Base-by-base conservation (phyloP, 768 basidiomycete species). In the Suillus placidus region DNA sequence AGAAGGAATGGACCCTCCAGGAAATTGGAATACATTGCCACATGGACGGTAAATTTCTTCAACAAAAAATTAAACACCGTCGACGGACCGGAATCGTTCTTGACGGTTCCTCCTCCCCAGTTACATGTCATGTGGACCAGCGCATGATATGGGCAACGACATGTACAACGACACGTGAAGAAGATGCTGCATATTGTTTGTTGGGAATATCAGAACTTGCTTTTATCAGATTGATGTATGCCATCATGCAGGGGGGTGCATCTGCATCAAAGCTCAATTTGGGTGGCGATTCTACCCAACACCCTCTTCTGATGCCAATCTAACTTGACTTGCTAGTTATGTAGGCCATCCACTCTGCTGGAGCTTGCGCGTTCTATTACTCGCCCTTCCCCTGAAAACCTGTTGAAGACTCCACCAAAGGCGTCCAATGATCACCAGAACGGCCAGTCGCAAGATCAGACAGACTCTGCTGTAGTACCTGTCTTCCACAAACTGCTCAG, bases 111-210 rank as follows among this genome's bases (percentile, higher is more conserved):
- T 26, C 26, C 26, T 26, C 23, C 34, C 9, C 54, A 26, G 56
- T 35, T 38, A 42, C 38, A 42, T 32, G 37, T 49, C 32, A 52
- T 32, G 47, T 61, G 51, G 34, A 40, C n/a, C 52, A 54, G 23
- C 43, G 51, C 35, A 45, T 69, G 30, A 35, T 20, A 6, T 66
- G 67, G 67, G 68, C 6, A 38, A 45, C 68, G 26, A 60, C 42
- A 35, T 42, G 68, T 35, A 65, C n/a, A 7, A 69, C 61, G 13
- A 69, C 69, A 12, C 40, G 64, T 35, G 43, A 43, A 32, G 69
- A 68, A 55, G 67, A 69, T 38, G 60, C 20, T 20, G 61, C 67
- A 35, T 66, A 68, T 45, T 68, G 57, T 5, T 43, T 69, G 37
- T 34, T 69, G 30, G 67, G 64, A 7, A 42, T 69, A 12, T 65